A percentile compares a stretch with the other conserved stretches of the same genome.
These are phyloP conservation scores for Phoma herbarum DNA, from an alignment of 2,329 filamentous ascomycete genomes.

Conservation along the genomic window DNA sequence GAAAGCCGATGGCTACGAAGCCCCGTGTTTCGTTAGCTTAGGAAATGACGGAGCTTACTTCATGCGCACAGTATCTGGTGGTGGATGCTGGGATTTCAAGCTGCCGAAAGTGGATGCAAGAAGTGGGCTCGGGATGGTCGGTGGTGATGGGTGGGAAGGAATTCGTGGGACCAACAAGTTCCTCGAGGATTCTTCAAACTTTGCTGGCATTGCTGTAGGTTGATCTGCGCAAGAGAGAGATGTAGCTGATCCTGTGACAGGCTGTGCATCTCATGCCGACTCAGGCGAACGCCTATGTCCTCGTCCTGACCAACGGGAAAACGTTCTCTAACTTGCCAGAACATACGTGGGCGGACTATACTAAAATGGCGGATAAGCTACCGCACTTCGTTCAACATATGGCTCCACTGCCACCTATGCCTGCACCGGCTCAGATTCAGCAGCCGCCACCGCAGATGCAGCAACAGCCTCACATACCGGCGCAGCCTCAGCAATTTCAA, in stretches of 20 bases:
- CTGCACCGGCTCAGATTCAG: conserved; percentile 4
- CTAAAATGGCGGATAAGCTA: conserved; percentile 40
- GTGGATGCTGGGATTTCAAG: conserved; percentile 45
- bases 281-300: conserved; percentile 38
- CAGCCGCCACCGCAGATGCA: background rate
- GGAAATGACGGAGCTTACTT: conserved; percentile 44
- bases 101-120: conserved; percentile 21
- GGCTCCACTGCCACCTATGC: conserved; percentile 38
- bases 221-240: background rate
- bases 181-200: conserved; percentile 34
- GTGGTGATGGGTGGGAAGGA: conserved; percentile 35
- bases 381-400: conserved; percentile 32
- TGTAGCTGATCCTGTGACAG: conserved; percentile 18
- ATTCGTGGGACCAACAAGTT: conserved; percentile 41
- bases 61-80: conserved; percentile 44
- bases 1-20: conserved; percentile 38
- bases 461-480: background rate
- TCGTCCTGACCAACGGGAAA: conserved; percentile 40
- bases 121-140: conserved; percentile 19
- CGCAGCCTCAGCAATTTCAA: background rate
- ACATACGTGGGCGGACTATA: conserved; percentile 45
- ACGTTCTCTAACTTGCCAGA: conserved; percentile 46
- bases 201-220: conserved; percentile 38
- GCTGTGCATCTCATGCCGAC: conserved; percentile 43
- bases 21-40: conserved; percentile 42